Base-by-base conservation (phyloP, 129 eudicot genomes). In the Ambrosia trifida region DNA sequence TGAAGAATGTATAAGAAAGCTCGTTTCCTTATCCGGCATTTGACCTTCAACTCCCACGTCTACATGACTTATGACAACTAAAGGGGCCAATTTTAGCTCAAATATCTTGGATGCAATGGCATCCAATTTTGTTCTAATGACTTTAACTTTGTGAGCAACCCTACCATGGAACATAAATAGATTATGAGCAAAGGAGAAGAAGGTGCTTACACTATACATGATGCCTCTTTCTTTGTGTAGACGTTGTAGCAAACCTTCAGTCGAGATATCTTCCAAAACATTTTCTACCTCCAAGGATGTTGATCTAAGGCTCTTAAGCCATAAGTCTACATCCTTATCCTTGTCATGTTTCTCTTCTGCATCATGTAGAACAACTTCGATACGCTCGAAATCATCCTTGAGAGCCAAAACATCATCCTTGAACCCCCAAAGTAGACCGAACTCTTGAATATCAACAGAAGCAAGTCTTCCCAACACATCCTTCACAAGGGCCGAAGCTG, bases 231-330 rank as follows among this genome's bases (percentile, higher is more conserved):
- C 16, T 8, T 28, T 31, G 36, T 51, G 14, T 50, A 50, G 49
- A 41, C 30, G 54, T n/a, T 17, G 32, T 14, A 69, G 7, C 61
- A 16, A 12, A 50, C 35, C 60, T 50, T 69, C 50, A 16, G 28
- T 51, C 18, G 57, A 16, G 9, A 51, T 7, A 3, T 31, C 16
- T 0, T 68, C 59, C 12, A 68, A 38, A 19, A 68, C 24, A 38
- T 47, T 68, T 47, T 68, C 60, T 5, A 68, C 44, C 59, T 47
- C 33, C 72, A 68, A 68, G 33, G 72, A 46, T 49, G 30, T n/a
- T 47, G 45, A 41, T 58, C 57, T 58, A 2, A 72, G 76, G 28
- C 56, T 41, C 40, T 56, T 45, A 17, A 72, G 45, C 56, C 76
- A 72, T 28, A 33, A 14, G 2, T 58, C 45, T 16, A 72, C 68